Evolutionary conservation across 495 filamentous ascomycete species (phyloP), one percentile per base, ranked within the genome.

Genomic region (Neurospora sp.): DNA sequence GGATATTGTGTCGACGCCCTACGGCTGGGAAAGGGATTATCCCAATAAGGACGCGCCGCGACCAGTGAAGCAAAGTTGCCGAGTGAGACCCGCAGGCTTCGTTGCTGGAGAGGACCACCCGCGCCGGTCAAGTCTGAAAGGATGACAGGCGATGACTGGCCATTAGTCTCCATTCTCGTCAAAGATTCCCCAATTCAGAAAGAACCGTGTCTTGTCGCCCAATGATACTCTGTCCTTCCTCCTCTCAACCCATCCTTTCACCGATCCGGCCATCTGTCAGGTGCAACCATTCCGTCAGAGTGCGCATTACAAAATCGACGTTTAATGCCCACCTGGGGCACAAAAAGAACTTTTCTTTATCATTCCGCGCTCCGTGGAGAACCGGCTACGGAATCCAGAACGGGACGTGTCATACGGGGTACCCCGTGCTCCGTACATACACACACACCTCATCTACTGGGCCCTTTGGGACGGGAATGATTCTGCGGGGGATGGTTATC

Each of bases 181-280:
- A 81, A 81, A 80, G 76, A 79, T 77, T 75, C 73, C 80, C 77
- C 75, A 76, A 81, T 78, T 69, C 70, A 80, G 78, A 16, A 76
- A 79, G 68, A 74, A 42, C 73, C 31, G 18, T 72, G 48, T 74
- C 74, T 72, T 31, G 41, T 61, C 53, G 72, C 65, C 69, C 70
- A 65, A 65, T 31, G 10, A 39, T 48, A 41, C 42, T 16, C 69
- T 70, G 20, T 1, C 39, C 37, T 42, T 70, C 18, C 9, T 70
- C 35, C 22, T 39, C 20, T 20, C 31, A 53, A 65, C 14, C 53
- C 27, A 65, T 65, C 7, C 39, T 48, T 70, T 27, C 39, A 42
- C 31, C n/a, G 39, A 70, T 39, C 69, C 42, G 22, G 39, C 42
- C 37, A 46, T 22, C 39, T 44, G 16, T 70, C 39, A 44, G 69